Percentiles rank a stretch among this genome's conserved stretches.
phyloP scores from a whole-genome alignment of 345 rosid genomes.

The Brassica napus region DNA sequence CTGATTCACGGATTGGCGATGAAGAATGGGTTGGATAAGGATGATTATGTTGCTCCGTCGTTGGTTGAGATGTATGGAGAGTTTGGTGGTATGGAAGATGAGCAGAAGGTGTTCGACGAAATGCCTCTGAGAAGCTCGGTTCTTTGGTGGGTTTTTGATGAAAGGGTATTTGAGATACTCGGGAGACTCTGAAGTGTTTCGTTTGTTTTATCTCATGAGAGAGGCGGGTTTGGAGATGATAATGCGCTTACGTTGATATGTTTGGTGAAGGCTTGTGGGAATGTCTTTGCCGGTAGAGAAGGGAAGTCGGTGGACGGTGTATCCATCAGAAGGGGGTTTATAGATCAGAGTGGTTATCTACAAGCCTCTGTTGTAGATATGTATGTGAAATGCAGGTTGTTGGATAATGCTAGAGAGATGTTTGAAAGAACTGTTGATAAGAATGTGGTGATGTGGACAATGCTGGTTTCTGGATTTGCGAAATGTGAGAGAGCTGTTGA shows the following conservation, averaged over 20 bases:
- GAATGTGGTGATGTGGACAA: constrained; percentile 61
- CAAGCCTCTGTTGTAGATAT: constrained; percentile 50
- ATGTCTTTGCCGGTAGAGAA: constrained; percentile 45
- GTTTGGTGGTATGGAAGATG: constrained; percentile 48
- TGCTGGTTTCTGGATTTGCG: constrained; percentile 54
- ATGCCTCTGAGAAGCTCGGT: constrained; percentile 49
- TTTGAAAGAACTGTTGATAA: constrained; percentile 44
- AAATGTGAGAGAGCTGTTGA: constrained; percentile 47
- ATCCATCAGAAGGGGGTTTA: constrained; percentile 39
- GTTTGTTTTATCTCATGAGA: constrained; percentile 50
- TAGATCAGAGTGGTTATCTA: constrained; percentile 39
- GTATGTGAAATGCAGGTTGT: constrained; percentile 54
- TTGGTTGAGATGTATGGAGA: constrained; percentile 49
- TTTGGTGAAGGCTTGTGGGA: constrained; percentile 51
- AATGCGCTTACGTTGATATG: constrained; percentile 42
- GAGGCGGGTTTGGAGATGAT: constrained; percentile 32
- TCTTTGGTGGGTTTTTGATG: constrained; percentile 59
- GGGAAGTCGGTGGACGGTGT: constrained; percentile 52
- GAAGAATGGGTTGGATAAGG: constrained; percentile 44
- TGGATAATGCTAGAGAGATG: constrained; percentile 37
- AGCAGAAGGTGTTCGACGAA: constrained; percentile 57
- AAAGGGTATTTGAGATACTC: constrained; percentile 50
- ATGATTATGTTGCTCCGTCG: constrained; percentile 48
- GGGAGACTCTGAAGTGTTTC: constrained; percentile 40
- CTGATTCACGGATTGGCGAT: constrained; percentile 44